Conservation (phyloP, 2,329 filamentous ascomycete species). For the Arthrobotrys conoides region DNA sequence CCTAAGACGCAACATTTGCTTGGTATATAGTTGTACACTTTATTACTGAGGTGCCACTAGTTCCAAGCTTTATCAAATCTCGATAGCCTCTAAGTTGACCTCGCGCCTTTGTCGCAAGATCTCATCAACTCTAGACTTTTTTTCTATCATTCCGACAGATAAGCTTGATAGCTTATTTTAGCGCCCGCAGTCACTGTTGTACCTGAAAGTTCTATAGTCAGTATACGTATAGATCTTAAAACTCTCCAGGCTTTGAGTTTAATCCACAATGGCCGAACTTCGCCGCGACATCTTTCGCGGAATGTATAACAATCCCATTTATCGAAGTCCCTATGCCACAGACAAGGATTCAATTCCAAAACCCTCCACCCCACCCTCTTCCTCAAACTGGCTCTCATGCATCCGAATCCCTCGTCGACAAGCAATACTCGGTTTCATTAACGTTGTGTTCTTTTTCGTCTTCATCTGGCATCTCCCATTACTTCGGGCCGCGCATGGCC, state of each 20-base stretch:
- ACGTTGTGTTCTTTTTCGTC: constrained; percentile 22
- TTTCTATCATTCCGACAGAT: not conserved
- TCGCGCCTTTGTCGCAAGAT: not conserved
- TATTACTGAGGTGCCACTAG: not conserved
- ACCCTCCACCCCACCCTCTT: not conserved
- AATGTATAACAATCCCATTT: constrained; percentile 41
- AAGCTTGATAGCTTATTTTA: not conserved
- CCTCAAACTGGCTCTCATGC: not conserved
- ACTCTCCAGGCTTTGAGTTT: not conserved
- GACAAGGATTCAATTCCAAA: constrained; percentile 11
- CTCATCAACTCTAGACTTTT: not conserved
- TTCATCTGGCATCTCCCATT: constrained; percentile 42
- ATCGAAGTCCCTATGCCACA: constrained; percentile 8
- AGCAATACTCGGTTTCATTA: constrained; percentile 29
- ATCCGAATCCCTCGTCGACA: constrained; percentile 40
- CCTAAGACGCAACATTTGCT: not conserved
- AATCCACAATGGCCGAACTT: constrained; percentile 26
- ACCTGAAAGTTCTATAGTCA: not conserved
- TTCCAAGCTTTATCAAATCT: not conserved
- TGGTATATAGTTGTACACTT: not conserved
- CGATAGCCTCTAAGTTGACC: not conserved
- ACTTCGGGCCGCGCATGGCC: not conserved
- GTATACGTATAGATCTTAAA: not conserved
- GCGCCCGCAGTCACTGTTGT: not conserved
- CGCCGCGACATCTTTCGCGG: constrained; percentile 53